These are phyloP conservation scores for Globisporangium solare DNA, from an alignment of 352 stramenopile genomes.

Conservation along the genomic window DNA sequence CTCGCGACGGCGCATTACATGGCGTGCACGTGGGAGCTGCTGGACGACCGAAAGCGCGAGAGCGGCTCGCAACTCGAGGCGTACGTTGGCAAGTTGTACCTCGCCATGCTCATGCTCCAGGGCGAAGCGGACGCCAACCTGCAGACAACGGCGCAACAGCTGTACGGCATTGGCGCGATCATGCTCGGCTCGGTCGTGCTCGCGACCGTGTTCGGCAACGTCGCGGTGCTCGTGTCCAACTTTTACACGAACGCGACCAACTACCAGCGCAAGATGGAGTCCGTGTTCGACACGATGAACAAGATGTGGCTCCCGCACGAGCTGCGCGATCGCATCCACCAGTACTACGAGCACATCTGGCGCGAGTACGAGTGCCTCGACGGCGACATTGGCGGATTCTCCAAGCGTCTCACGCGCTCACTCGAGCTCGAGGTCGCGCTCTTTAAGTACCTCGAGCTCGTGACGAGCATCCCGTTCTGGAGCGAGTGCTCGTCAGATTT, in stretches of 20 bases:
- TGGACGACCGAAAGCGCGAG: slow-evolving; percentile 5
- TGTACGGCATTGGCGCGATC: slow-evolving; percentile 33
- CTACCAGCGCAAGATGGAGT: slow-evolving; percentile 2
- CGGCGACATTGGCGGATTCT: slow-evolving; percentile 46
- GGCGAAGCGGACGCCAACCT: slow-evolving; percentile 4
- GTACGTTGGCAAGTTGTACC: slow-evolving; percentile 9
- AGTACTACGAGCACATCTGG: slow-evolving; percentile 69
- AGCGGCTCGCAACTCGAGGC: not conserved
- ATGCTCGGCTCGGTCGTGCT: slow-evolving; percentile 40
- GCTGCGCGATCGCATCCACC: slow-evolving; percentile 11
- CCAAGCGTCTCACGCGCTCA: slow-evolving; percentile 41
- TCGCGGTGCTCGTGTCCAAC: slow-evolving; percentile 53
- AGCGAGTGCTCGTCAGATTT: slow-evolving; percentile 51
- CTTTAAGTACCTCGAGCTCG: slow-evolving; percentile 58
- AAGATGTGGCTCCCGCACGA: slow-evolving; percentile 6
- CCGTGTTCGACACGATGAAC: slow-evolving; percentile 9
- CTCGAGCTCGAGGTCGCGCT: slow-evolving; percentile 54
- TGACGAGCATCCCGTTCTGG: slow-evolving; percentile 60
- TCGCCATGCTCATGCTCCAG: slow-evolving; percentile 9
- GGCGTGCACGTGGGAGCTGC: slow-evolving; percentile 9
- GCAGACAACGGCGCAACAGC: slow-evolving; percentile 23
- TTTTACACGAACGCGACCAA: slow-evolving; percentile 43
- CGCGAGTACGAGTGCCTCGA: slow-evolving; percentile 63
- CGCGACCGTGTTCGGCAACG: slow-evolving; percentile 56
- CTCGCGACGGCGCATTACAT: slow-evolving; percentile 11